Base-by-base conservation (phyloP, 1,284 basidiomycete genomes). In the Tilletia horrida region DNA sequence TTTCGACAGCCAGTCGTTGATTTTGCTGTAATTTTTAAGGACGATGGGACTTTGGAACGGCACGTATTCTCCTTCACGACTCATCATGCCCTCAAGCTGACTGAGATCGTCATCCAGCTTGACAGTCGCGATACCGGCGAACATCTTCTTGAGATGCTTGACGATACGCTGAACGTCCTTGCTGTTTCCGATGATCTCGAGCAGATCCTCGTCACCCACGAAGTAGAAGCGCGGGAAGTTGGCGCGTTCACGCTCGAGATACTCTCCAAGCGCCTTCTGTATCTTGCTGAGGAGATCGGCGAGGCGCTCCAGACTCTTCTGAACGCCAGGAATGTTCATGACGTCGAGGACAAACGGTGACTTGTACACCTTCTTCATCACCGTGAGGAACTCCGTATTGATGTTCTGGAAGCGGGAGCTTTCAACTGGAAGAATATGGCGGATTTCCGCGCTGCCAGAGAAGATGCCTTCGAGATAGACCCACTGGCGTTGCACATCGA, bases 111-210 rank as follows among this genome's bases (percentile, higher is more conserved):
- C 72, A 80, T 96, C 91, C n/a, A 97, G 85, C 74, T 86, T 87
- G 70, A 98, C 86, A 0, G 91, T 92, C 0, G 92, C 91, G 59
- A 99, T 90, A 47, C 97, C 96, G 6, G 96, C 96, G 83, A 98
- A 99, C 96, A 99, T 98, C 87, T 98, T 98, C 85, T 97, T 97
- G 71, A 99, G 86, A 83, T 98, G 96, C 80, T 97, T 97, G 90
- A 96, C 92, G 82, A 97, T 92, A 35, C 95, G 90, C 61, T 92
- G 84, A 72, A 97, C 95, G 79, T 99, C 96, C 83, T 97, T 98
- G 86, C 92, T 95, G 85, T 98, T 98, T 73, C 96, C 96, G 71
- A 99, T 97, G 78, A 99, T 98, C 83, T 98, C 96, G 70, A 99
- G 87, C 72, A 99, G 84, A 82, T 99, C 96, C 81, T 98, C 97